Percentiles rank a stretch among this genome's conserved stretches.
Conservation (phyloP, 345 rosid species). For the Physaria fendleri region DNA sequence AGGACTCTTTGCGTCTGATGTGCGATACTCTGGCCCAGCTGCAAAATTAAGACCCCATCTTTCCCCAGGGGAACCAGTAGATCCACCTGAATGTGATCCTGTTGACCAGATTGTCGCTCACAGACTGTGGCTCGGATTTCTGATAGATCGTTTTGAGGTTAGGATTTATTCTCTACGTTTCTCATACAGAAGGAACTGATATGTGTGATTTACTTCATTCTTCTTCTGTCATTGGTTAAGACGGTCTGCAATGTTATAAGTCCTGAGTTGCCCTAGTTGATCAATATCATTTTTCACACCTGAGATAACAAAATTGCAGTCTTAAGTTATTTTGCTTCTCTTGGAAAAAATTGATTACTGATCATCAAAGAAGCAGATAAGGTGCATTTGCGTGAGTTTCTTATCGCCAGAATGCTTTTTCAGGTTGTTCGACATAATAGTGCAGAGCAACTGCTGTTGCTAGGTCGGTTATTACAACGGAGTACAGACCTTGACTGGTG, state of each 20-base stretch:
- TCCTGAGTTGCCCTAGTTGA: slow-evolving; percentile 2
- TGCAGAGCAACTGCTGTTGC: slow-evolving; percentile 91
- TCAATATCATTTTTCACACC: slow-evolving; percentile 13
- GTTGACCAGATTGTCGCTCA: slow-evolving; percentile 96
- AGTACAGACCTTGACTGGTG: slow-evolving; percentile 80
- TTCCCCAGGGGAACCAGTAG: slow-evolving; percentile 89
- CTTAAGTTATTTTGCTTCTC: slow-evolving; percentile 1
- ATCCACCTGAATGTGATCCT: slow-evolving; percentile 57
- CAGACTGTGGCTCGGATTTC: slow-evolving; percentile 92
- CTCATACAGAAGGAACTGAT: background rate
- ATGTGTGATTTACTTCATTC: background rate
- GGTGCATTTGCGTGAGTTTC: slow-evolving; percentile 7
- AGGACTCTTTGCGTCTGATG: slow-evolving; percentile 94
- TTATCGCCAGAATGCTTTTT: slow-evolving; percentile 15
- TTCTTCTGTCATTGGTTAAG: slow-evolving; percentile 10
- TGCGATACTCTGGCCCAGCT: slow-evolving; percentile 75
- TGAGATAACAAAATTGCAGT: slow-evolving; percentile 10
- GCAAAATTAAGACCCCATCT: slow-evolving; percentile 96
- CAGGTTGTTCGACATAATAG: slow-evolving; percentile 90
- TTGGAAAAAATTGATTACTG: slow-evolving; percentile 7
- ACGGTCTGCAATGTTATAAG: background rate
- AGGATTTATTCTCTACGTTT: slow-evolving; percentile 17
- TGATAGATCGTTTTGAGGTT: slow-evolving; percentile 97
- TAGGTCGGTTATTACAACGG: slow-evolving; percentile 89
- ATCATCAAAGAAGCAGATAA: background rate